Evolutionary conservation across 257 asterid genomes (phyloP).

Genomic region (Leonotis leonurus): DNA sequence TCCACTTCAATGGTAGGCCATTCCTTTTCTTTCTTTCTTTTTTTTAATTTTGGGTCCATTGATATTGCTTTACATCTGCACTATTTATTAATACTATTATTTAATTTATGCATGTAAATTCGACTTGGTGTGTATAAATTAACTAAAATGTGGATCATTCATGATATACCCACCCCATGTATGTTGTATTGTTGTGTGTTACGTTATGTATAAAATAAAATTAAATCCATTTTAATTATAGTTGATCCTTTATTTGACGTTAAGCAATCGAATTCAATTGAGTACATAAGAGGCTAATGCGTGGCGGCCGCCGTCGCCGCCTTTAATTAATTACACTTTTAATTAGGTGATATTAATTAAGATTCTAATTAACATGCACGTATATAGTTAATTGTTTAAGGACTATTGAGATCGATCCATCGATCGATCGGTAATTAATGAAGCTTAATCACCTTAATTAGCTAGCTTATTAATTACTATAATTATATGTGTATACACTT

Average conservation of each 20-base stretch:
- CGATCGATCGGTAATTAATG: too few relatives aligned
- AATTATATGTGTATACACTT: too few relatives aligned
- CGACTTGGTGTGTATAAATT: too few relatives aligned
- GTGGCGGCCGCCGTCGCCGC: conserved; percentile 22
- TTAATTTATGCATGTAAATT: too few relatives aligned
- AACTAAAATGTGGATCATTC: too few relatives aligned
- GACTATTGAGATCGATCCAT: too few relatives aligned
- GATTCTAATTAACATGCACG: too few relatives aligned
- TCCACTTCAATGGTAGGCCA: conserved; percentile 56
- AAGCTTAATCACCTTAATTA: too few relatives aligned
- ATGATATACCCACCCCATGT: too few relatives aligned
- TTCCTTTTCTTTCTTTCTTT: not conserved
- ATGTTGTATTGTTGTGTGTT: not conserved
- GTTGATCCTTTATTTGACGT: conserved; percentile 16
- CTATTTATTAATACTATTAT: not conserved
- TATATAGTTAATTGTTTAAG: too few relatives aligned
- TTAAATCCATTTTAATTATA: too few relatives aligned
- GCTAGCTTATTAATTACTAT: too few relatives aligned
- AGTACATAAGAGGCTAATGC: conserved; percentile 6
- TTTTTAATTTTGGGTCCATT: conserved; percentile 12
- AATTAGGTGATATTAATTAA: conserved; percentile 15
- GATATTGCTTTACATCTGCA: not conserved
- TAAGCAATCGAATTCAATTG: conserved; percentile 2
- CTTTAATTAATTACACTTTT: not conserved
- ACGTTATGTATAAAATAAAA: not conserved